phyloP scores from a whole-genome alignment of 2,329 filamentous ascomycete genomes.

The Grosmannia penicillata region DNA sequence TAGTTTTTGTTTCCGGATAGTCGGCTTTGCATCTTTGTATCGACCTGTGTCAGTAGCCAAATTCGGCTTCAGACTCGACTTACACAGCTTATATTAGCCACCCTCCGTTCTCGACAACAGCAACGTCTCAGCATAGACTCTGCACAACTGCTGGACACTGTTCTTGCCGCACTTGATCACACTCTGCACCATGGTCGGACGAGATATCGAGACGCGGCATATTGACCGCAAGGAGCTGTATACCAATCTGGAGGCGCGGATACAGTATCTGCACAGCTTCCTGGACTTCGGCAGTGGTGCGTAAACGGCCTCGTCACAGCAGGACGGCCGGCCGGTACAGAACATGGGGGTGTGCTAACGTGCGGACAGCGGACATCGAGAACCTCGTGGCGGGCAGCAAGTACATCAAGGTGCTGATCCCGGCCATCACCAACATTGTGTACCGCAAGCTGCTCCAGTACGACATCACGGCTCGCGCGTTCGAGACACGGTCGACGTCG shows the following conservation, averaged over 20 bases:
- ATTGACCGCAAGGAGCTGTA: constrained; percentile 58
- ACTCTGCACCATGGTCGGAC: constrained; percentile 5
- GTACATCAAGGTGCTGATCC: constrained; percentile 70
- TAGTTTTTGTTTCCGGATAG: too few relatives aligned
- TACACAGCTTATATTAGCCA: too few relatives aligned
- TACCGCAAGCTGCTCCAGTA: constrained; percentile 70
- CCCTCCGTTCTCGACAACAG: background rate
- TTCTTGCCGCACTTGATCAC: background rate
- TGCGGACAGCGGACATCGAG: constrained; percentile 63
- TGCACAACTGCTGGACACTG: background rate
- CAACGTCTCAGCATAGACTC: background rate
- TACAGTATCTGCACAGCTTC: constrained; percentile 61
- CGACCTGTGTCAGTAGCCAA: too few relatives aligned
- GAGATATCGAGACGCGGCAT: constrained; percentile 28
- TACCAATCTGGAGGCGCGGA: constrained; percentile 51
- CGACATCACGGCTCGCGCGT: constrained; percentile 69
- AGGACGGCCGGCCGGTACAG: too few relatives aligned
- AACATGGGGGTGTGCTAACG: too few relatives aligned
- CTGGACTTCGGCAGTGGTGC: constrained; percentile 59
- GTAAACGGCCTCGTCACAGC: too few relatives aligned
- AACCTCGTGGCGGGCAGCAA: constrained; percentile 54
- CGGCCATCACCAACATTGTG: constrained; percentile 69
- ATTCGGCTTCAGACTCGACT: too few relatives aligned
- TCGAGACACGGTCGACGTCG: constrained; percentile 47
- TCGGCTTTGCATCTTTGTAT: too few relatives aligned